A percentile compares a stretch with the other conserved stretches of the same genome.
Conservation (phyloP, 2,329 filamentous ascomycete species). For the Hypoxylon sp. region DNA sequence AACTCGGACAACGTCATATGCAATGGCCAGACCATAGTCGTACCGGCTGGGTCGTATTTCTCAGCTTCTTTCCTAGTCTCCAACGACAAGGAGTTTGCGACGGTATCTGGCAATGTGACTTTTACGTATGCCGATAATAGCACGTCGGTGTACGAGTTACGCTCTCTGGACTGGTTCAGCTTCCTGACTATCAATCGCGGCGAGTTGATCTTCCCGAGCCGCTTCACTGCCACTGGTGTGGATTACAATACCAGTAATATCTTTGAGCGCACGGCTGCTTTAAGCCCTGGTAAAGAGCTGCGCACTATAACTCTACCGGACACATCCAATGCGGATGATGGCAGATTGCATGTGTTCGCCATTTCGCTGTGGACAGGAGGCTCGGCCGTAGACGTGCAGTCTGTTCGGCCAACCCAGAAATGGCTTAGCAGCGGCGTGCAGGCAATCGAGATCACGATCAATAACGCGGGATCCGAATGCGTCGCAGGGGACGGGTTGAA, state of each 20-base stretch:
- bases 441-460: conserved; percentile 57
- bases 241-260: conserved; percentile 60
- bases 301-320: conserved; percentile 59
- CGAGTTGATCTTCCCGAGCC: conserved; percentile 61
- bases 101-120: conserved; percentile 59
- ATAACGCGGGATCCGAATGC: conserved; percentile 53
- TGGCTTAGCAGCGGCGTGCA: conserved; percentile 57
- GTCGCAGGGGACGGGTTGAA: conserved; percentile 53
- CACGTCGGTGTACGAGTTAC: conserved; percentile 59
- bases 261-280: conserved; percentile 60
- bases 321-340: conserved; percentile 55
- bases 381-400: conserved; percentile 55
- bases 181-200: conserved; percentile 63
- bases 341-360: conserved; percentile 61
- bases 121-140: conserved; percentile 61
- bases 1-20: conserved; percentile 62
- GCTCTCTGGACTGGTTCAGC: conserved; percentile 61
- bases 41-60: conserved; percentile 57
- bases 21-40: conserved; percentile 57
- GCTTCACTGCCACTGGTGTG: conserved; percentile 56
- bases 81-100: conserved; percentile 59
- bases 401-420: conserved; percentile 62
- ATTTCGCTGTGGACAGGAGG: conserved; percentile 55
- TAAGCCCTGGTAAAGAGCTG: conserved; percentile 59
- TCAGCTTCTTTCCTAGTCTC: conserved; percentile 61